Evolutionary conservation across 2,329 filamentous ascomycete species (phyloP).

Genomic region (Pyricularia pennisetigena): DNA sequence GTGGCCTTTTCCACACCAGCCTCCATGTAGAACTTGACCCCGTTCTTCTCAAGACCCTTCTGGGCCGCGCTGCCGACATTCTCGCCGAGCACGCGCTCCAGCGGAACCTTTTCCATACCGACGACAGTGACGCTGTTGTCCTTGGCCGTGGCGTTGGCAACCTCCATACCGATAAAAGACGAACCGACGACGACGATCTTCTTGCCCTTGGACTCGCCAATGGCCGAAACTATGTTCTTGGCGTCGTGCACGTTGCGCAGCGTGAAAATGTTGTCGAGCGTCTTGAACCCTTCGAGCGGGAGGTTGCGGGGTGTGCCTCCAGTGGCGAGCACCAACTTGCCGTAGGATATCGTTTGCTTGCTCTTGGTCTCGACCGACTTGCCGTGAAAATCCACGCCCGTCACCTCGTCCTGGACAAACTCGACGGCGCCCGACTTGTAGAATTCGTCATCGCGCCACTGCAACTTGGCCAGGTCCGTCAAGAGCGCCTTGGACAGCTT

Average conservation of each 20-base stretch:
- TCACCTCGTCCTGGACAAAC: constrained; percentile 56
- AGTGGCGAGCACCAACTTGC: constrained; percentile 82
- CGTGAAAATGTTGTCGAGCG: constrained; percentile 77
- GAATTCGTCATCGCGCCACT: constrained; percentile 67
- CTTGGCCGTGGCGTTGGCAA: constrained; percentile 72
- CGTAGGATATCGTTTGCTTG: constrained; percentile 65
- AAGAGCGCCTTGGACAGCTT: constrained; percentile 93
- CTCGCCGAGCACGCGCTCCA: constrained; percentile 78
- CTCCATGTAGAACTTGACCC: constrained; percentile 78
- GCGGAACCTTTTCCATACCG: constrained; percentile 77
- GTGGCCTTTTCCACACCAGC: constrained; percentile 77
- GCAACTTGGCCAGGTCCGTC: constrained; percentile 68
- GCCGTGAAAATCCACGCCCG: constrained; percentile 61
- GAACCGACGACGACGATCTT: constrained; percentile 89
- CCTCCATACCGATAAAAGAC: constrained; percentile 97
- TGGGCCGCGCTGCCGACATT: constrained; percentile 76
- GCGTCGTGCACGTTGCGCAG: constrained; percentile 70
- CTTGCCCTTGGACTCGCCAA: constrained; percentile 72
- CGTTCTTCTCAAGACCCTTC: constrained; percentile 69
- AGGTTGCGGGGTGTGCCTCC: constrained; percentile 70
- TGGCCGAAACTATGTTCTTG: constrained; percentile 66
- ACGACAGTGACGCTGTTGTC: constrained; percentile 80
- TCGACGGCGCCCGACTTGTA: constrained; percentile 55
- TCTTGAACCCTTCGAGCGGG: constrained; percentile 77
- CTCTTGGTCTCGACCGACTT: constrained; percentile 68